Evolutionary conservation across 139 green algal species (phyloP).

Genomic region (Chlorella sp.): DNA sequence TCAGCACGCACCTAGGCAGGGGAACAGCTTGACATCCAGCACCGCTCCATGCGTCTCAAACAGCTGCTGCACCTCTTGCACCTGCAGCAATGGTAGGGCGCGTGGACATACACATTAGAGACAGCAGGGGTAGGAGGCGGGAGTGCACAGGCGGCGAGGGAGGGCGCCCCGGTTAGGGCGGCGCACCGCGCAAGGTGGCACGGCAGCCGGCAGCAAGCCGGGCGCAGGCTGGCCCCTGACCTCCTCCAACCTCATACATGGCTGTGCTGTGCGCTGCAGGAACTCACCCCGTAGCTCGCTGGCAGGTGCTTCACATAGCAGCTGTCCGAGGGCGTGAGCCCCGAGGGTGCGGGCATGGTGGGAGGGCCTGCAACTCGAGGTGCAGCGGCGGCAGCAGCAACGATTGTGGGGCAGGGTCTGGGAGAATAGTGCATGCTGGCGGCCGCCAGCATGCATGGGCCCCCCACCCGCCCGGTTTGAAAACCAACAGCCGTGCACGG

Average conservation of each 20-base stretch:
- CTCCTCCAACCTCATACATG: too few species aligned
- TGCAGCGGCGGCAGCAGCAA: background rate
- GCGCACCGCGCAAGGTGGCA: too few species aligned
- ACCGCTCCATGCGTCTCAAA: slow-evolving; percentile 46
- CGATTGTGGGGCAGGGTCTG: too few species aligned
- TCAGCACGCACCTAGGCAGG: slow-evolving; percentile 42
- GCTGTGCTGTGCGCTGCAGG: too few species aligned
- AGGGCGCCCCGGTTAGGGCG: too few species aligned
- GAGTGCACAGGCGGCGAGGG: too few species aligned
- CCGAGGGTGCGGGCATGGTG: slow-evolving; percentile 27
- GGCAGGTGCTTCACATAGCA: slow-evolving; percentile 57
- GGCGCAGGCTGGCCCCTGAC: background rate
- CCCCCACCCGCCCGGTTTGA: too few species aligned
- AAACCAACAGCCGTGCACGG: too few species aligned
- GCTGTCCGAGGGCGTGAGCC: slow-evolving; percentile 47
- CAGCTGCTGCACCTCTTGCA: slow-evolving; percentile 39
- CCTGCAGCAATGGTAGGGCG: background rate
- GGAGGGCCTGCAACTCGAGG: slow-evolving; percentile 25
- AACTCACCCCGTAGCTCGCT: slow-evolving; percentile 37
- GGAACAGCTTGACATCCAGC: slow-evolving; percentile 58
- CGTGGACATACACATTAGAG: too few species aligned
- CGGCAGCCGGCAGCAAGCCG: background rate
- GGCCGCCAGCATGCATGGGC: too few species aligned
- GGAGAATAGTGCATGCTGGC: too few species aligned
- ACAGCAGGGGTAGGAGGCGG: background rate